phyloP scores from a whole-genome alignment of 352 stramenopile genomes.

The Phytopythium chamaehyphon region DNA sequence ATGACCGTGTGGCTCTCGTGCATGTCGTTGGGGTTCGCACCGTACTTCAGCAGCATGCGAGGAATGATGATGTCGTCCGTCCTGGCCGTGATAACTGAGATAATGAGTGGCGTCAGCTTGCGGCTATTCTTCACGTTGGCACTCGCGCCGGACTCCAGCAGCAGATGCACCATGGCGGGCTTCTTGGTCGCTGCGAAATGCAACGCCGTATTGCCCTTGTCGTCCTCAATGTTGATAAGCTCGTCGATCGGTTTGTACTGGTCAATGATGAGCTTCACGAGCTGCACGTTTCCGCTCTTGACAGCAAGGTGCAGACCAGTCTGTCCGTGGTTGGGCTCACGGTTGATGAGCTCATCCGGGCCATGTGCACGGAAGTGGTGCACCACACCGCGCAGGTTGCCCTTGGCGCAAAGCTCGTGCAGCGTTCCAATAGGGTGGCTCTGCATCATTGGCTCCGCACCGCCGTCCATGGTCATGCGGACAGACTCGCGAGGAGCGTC shows the following conservation, averaged over 20 bases:
- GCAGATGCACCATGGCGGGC: constrained; percentile 72
- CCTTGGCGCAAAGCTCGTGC: constrained; percentile 76
- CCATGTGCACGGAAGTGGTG: constrained; percentile 75
- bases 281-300: constrained; percentile 78
- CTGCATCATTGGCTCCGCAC: constrained; percentile 59
- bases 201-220: constrained; percentile 85
- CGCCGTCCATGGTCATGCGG: constrained; percentile 67
- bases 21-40: constrained; percentile 87
- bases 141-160: constrained; percentile 72
- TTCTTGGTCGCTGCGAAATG: constrained; percentile 87
- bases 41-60: constrained; percentile 86
- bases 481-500: constrained; percentile 55
- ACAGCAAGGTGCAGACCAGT: constrained; percentile 76
- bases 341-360: constrained; percentile 53
- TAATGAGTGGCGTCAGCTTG: constrained; percentile 83
- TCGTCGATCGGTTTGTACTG: constrained; percentile 78
- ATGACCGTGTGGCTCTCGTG: constrained; percentile 86
- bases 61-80: constrained; percentile 81
- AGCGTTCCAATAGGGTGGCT: constrained; percentile 77
- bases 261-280: constrained; percentile 81
- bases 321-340: constrained; percentile 83
- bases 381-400: constrained; percentile 72
- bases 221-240: constrained; percentile 80
- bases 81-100: constrained; percentile 83
- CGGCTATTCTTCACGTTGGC: constrained; percentile 87